These are phyloP conservation scores for Pseudopithomyces chartarum DNA, from an alignment of 2,329 filamentous ascomycete genomes.

Conservation along the genomic window DNA sequence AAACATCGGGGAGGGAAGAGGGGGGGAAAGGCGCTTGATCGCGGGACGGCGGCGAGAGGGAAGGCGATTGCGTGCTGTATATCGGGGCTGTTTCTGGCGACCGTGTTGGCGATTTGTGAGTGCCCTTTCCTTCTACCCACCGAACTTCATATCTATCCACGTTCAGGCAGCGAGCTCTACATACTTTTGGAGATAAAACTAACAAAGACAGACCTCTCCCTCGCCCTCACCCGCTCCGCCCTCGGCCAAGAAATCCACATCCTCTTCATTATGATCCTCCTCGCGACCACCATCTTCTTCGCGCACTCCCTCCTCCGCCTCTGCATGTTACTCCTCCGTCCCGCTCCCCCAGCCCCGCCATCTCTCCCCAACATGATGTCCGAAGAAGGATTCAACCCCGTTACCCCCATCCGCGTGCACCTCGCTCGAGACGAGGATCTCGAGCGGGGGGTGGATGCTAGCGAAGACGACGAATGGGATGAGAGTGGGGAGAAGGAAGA, in stretches of 20 bases:
- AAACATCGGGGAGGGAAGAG: slow-evolving; percentile 20
- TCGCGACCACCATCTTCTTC: slow-evolving; percentile 78
- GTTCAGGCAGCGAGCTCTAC: too few relatives aligned
- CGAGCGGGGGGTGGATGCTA: slow-evolving; percentile 47
- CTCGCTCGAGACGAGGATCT: slow-evolving; percentile 76
- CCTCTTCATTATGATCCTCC: slow-evolving; percentile 76
- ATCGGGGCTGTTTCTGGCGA: slow-evolving; percentile 66
- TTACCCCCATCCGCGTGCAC: slow-evolving; percentile 75
- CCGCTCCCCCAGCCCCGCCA: slow-evolving; percentile 31
- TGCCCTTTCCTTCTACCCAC: slow-evolving; percentile 18
- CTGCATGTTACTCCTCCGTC: slow-evolving; percentile 66
- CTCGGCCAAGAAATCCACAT: slow-evolving; percentile 76
- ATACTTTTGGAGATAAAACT: too few relatives aligned
- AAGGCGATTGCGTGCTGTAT: slow-evolving; percentile 58
- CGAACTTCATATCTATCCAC: too few relatives aligned
- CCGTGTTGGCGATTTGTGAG: slow-evolving; percentile 70
- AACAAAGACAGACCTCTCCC: slow-evolving; percentile 66
- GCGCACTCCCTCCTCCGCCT: slow-evolving; percentile 77
- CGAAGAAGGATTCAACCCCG: slow-evolving; percentile 70
- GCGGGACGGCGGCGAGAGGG: slow-evolving; percentile 33
- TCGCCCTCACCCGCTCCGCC: slow-evolving; percentile 69
- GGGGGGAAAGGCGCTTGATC: slow-evolving; percentile 25
- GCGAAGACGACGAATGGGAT: slow-evolving; percentile 6
- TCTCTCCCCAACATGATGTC: slow-evolving; percentile 56
- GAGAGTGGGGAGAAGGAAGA: slow-evolving; percentile 26